A percentile compares a stretch with the other conserved stretches of the same genome.
These are phyloP conservation scores for Leishmania guyanensis DNA, from an alignment of 208 protist species.

Conservation along the genomic window DNA sequence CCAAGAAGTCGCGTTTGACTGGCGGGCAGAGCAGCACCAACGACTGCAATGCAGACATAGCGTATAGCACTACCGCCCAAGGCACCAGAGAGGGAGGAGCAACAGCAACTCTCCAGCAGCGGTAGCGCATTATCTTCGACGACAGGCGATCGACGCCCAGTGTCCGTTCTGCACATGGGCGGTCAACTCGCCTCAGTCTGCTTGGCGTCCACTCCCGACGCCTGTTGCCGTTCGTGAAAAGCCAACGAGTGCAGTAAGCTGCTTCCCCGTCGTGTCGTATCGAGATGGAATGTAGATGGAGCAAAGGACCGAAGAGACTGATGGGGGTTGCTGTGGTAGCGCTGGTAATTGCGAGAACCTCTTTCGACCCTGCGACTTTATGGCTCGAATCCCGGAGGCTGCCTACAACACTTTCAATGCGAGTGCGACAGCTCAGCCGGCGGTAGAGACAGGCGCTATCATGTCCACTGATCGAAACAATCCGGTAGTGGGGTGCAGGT, in stretches of 20 bases:
- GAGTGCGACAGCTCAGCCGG: not conserved
- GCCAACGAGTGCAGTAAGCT: not conserved
- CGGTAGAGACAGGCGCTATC: not conserved
- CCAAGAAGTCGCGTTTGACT: not conserved
- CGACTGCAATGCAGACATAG: not conserved
- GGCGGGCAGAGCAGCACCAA: not conserved
- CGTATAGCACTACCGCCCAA: not conserved
- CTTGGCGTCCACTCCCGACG: not conserved
- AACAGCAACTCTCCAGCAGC: not conserved
- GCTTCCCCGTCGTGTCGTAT: not conserved
- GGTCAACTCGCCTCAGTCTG: not conserved
- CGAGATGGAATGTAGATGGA: not conserved
- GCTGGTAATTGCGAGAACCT: not conserved
- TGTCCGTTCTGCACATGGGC: not conserved
- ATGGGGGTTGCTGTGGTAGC: not conserved
- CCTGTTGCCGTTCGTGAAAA: not conserved
- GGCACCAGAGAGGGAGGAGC: not conserved
- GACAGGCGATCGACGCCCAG: not conserved
- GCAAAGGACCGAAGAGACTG: not conserved
- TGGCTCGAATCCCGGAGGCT: slow-evolving; percentile 14
- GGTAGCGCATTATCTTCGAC: not conserved
- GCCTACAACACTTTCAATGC: not conserved
- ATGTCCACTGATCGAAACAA: not conserved
- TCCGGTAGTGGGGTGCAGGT: not conserved
- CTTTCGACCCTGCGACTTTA: slow-evolving; percentile 25